A percentile compares a stretch with the other conserved stretches of the same genome.
Evolutionary conservation across 2,329 filamentous ascomycete species (phyloP).

Genomic region (Emmonsiellopsis sp.): DNA sequence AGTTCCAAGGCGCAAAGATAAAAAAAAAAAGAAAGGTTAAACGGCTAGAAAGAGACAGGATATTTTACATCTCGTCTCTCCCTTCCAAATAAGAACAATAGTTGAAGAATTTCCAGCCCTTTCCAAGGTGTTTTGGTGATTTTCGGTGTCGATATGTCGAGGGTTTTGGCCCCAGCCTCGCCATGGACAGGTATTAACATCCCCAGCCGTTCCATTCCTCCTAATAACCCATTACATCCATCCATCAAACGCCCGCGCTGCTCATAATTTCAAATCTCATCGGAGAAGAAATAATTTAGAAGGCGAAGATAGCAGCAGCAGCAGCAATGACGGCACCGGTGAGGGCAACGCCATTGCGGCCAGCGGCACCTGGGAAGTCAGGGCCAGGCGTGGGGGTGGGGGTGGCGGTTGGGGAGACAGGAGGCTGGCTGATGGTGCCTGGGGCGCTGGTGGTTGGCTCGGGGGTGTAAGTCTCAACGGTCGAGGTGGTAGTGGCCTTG

Average conservation of each 20-base stretch:
- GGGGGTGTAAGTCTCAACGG: conserved; percentile 10
- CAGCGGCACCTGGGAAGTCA: conserved; percentile 8
- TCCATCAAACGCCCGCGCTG: neutral
- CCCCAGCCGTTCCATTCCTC: too few relatives aligned
- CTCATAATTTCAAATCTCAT: neutral
- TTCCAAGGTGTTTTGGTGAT: neutral
- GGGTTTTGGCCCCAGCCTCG: neutral
- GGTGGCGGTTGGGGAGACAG: conserved; percentile 4
- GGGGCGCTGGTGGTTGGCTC: conserved; percentile 9
- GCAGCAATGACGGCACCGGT: conserved; percentile 11
- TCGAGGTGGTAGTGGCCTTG: conserved; percentile 16
- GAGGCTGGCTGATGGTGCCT: conserved; percentile 10
- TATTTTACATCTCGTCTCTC: neutral
- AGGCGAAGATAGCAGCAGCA: conserved; percentile 12
- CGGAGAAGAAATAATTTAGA: conserved; percentile 8
- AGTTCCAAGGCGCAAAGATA: too few relatives aligned
- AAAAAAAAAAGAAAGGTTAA: too few relatives aligned
- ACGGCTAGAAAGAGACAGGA: neutral
- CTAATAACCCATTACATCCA: neutral
- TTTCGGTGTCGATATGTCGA: neutral
- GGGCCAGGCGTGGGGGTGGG: conserved; percentile 8
- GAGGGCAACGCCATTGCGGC: conserved; percentile 10
- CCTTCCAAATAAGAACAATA: neutral
- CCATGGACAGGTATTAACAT: too few relatives aligned
- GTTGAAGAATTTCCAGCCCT: neutral